These are phyloP conservation scores for Fusarium albidum DNA, from an alignment of 2,329 filamentous ascomycete species.

Conservation along the genomic window DNA sequence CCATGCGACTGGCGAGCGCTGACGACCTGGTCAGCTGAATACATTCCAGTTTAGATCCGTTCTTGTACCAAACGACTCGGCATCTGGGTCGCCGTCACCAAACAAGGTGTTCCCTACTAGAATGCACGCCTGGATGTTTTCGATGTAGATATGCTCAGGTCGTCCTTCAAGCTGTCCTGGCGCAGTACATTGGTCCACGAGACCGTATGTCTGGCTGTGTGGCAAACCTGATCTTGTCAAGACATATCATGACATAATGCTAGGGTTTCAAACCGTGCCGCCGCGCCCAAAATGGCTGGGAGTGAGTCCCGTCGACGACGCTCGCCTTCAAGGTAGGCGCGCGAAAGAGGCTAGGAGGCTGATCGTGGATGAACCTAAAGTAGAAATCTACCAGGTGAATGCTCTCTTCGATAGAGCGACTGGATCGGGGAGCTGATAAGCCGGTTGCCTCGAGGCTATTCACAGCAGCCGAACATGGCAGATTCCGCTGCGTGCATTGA, in stretches of 20 bases:
- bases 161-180: conserved; percentile 37
- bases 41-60: not conserved
- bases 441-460: not conserved
- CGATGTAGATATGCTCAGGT: conserved; percentile 44
- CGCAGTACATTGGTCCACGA: conserved; percentile 28
- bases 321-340: conserved; percentile 26
- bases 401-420: not conserved
- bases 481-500: conserved; percentile 25
- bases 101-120: conserved; percentile 44
- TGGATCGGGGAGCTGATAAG: not conserved
- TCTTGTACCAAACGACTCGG: conserved; percentile 43
- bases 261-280: conserved; percentile 25
- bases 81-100: conserved; percentile 41
- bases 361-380: conserved; percentile 33
- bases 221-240: conserved; percentile 14
- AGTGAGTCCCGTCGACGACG: conserved; percentile 10
- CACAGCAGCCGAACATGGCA: conserved; percentile 15
- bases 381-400: conserved; percentile 30
- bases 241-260: not conserved
- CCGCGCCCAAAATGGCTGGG: conserved; percentile 32
- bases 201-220: conserved; percentile 17
- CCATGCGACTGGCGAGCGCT: conserved; percentile 45
- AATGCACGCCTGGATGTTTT: conserved; percentile 46
- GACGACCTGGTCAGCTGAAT: not conserved
- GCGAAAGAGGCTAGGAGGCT: conserved; percentile 37